These are phyloP conservation scores for Fistulina hepatica DNA, from an alignment of 1,284 basidiomycete genomes.

Conservation along the genomic window DNA sequence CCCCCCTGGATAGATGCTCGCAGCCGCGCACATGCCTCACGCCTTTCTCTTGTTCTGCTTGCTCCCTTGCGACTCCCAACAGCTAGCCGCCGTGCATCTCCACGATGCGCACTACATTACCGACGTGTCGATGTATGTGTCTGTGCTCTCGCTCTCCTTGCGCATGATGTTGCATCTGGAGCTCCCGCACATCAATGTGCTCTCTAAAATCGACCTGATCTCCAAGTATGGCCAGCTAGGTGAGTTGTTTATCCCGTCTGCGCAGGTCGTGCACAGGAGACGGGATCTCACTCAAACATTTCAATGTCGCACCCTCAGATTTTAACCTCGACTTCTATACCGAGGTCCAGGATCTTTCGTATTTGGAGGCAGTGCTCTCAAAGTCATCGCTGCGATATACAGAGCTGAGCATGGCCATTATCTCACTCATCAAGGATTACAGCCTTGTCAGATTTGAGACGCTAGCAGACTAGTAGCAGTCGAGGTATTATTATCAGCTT, in stretches of 20 bases:
- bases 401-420: conserved; percentile 81
- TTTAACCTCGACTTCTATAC: conserved; percentile 99
- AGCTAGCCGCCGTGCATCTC: conserved; percentile 92
- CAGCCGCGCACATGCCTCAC: too few relatives aligned
- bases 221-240: conserved; percentile 82
- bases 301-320: too few relatives aligned
- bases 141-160: conserved; percentile 83
- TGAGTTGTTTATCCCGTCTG: conserved; percentile 30
- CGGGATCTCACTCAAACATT: too few relatives aligned
- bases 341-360: conserved; percentile 91
- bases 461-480: too few relatives aligned
- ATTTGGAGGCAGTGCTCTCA: conserved; percentile 73
- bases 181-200: conserved; percentile 93
- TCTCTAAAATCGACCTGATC: conserved; percentile 92
- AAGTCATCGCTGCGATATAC: conserved; percentile 56
- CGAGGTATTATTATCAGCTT: conserved; percentile 42
- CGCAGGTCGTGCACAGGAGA: too few relatives aligned
- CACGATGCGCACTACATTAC: conserved; percentile 97
- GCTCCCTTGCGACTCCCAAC: too few relatives aligned
- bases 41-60: too few relatives aligned
- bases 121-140: conserved; percentile 91
- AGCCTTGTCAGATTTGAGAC: conserved; percentile 96
- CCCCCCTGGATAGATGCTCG: too few relatives aligned
- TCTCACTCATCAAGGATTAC: conserved; percentile 89
- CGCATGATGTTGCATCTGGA: conserved; percentile 98